Conservation (phyloP, 768 basidiomycete species). For the Lentinula sp. region DNA sequence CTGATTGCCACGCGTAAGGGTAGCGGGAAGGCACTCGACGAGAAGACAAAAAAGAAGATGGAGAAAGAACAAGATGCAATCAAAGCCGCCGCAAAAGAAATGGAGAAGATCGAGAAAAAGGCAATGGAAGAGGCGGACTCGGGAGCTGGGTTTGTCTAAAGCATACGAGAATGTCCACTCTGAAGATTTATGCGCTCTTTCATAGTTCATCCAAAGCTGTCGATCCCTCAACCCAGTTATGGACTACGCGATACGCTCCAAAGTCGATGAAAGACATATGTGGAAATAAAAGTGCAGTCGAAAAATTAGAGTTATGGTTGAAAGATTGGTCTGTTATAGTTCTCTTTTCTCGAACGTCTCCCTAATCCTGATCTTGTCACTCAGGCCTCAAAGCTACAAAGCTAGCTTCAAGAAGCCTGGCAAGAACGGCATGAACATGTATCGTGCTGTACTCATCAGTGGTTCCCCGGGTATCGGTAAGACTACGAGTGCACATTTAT, state of each 20-base stretch:
- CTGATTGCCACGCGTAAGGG: constrained; percentile 73
- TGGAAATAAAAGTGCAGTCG: constrained; percentile 89
- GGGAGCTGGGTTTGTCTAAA: background rate
- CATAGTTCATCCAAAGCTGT: constrained; percentile 20
- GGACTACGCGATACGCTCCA: constrained; percentile 96
- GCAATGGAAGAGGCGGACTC: constrained; percentile 20
- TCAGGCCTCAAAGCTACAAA: constrained; percentile 70
- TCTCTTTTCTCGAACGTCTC: background rate
- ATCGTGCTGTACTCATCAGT: constrained; percentile 82
- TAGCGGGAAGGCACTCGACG: constrained; percentile 46
- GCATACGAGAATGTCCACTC: background rate
- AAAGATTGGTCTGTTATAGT: constrained; percentile 63
- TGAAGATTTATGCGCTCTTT: constrained; percentile 2
- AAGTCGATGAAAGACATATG: constrained; percentile 84
- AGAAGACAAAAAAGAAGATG: constrained; percentile 76
- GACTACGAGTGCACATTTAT: constrained; percentile 92
- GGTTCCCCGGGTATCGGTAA: constrained; percentile 98
- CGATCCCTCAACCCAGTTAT: constrained; percentile 64
- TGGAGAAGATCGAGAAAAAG: constrained; percentile 68
- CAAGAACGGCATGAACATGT: constrained; percentile 75
- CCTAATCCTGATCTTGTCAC: background rate
- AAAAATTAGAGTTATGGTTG: constrained; percentile 86
- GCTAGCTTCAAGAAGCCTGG: constrained; percentile 90
- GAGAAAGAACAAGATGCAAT: constrained; percentile 79
- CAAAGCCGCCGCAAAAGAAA: constrained; percentile 62